Percentiles rank a stretch among this genome's conserved stretches.
These are phyloP conservation scores for Microdochium bolleyi DNA, from an alignment of 2,329 filamentous ascomycete genomes.

Conservation along the genomic window DNA sequence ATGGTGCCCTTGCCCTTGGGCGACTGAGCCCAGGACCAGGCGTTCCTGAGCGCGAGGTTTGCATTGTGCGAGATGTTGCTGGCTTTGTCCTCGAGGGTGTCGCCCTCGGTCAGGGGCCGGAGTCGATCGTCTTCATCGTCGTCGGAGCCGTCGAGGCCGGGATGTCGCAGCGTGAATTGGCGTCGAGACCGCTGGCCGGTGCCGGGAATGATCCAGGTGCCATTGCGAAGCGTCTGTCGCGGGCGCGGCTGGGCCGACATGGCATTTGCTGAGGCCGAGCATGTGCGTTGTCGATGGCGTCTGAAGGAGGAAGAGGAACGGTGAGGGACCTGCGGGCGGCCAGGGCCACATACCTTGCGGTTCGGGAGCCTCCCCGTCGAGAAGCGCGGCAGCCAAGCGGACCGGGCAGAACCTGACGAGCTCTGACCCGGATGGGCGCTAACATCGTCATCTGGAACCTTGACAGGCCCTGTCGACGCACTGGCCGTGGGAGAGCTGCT, in stretches of 20 bases:
- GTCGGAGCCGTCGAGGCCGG: conserved; percentile 27
- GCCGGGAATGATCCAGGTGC: conserved; percentile 77
- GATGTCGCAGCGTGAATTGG: conserved; percentile 63
- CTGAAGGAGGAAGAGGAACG: neutral
- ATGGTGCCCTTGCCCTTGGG: conserved; percentile 72
- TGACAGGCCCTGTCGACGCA: neutral
- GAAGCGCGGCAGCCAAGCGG: neutral
- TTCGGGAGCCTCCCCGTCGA: neutral
- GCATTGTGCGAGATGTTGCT: conserved; percentile 26
- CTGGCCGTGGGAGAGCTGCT: neutral
- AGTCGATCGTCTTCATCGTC: conserved; percentile 21
- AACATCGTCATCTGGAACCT: neutral
- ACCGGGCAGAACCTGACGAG: neutral
- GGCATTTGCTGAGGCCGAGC: conserved; percentile 24
- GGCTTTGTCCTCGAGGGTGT: conserved; percentile 25
- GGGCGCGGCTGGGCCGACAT: conserved; percentile 47
- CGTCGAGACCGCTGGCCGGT: conserved; percentile 81
- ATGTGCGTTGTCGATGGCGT: neutral
- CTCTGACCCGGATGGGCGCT: neutral
- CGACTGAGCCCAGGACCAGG: conserved; percentile 58
- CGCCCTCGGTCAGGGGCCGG: conserved; percentile 24
- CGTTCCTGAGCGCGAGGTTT: conserved; percentile 24
- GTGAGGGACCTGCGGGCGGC: neutral
- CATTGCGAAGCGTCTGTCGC: conserved; percentile 66
- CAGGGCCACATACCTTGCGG: neutral